Evolutionary conservation across 169 alveolate genomes (phyloP).

Genomic region (Cryptosporidium ryanae): DNA sequence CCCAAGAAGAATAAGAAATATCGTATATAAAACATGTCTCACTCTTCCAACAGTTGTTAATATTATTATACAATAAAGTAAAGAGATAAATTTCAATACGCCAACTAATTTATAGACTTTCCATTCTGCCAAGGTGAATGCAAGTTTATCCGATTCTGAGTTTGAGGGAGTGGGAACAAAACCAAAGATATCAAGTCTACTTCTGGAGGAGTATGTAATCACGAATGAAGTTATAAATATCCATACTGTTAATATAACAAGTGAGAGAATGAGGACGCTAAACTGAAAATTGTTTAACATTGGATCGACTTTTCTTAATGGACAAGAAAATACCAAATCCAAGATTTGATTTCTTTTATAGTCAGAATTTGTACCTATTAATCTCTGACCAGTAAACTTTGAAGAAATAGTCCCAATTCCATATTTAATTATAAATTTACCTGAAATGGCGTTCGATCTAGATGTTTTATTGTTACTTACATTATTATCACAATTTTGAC

Average conservation of each 20-base stretch:
- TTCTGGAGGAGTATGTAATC: slow-evolving; percentile 56
- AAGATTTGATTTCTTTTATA: slow-evolving; percentile 50
- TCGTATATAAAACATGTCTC: slow-evolving; percentile 38
- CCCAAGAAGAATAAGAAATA: slow-evolving; percentile 33
- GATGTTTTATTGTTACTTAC: background rate
- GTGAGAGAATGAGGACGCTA: slow-evolving; percentile 16
- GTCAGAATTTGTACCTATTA: background rate
- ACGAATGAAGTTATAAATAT: slow-evolving; percentile 42
- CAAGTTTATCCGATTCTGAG: slow-evolving; percentile 26
- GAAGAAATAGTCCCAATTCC: slow-evolving; percentile 21
- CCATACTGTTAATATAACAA: slow-evolving; percentile 33
- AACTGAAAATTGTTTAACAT: slow-evolving; percentile 23
- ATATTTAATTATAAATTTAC: slow-evolving; percentile 17
- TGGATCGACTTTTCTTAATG: slow-evolving; percentile 63
- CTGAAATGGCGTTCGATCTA: background rate
- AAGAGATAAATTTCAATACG: slow-evolving; percentile 41
- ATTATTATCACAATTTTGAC: background rate
- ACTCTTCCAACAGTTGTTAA: slow-evolving; percentile 58
- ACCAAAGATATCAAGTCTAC: slow-evolving; percentile 39
- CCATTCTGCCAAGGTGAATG: slow-evolving; percentile 46
- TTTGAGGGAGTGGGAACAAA: slow-evolving; percentile 33
- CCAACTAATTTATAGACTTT: slow-evolving; percentile 28
- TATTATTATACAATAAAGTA: slow-evolving; percentile 42
- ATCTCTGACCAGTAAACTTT: slow-evolving; percentile 24
- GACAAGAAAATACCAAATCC: slow-evolving; percentile 64